Evolutionary conservation across 2,329 filamentous ascomycete genomes (phyloP), one percentile per base, ranked within the genome.

Genomic region (Calonectria leucothoes): DNA sequence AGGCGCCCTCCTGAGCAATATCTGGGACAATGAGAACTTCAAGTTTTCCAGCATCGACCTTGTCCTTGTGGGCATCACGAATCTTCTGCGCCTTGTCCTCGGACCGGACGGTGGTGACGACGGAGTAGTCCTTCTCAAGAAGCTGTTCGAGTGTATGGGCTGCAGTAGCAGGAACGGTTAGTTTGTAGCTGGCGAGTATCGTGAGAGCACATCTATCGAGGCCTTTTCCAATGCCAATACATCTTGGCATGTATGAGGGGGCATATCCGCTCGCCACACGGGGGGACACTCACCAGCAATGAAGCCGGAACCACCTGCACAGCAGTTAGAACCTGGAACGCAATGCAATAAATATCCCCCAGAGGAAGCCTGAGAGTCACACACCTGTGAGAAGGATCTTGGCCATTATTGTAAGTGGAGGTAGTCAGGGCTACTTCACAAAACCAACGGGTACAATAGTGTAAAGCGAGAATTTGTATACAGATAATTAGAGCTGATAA

Each of bases 1-100:
- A 98, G 71, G 95, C 95, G 69, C 89, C 89, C 52, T 91, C 89
- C 80, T 92, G 84, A 4, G 94, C 94, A 77, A 98, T 94, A 81
- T 98, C 95, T 23, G 93, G 91, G 29, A 97, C 94, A 77, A 97
- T 92, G 69, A 82, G 85, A 15, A 89, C 85, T 37, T 84, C 79
- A 23, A 92, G 87, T 37, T 85, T 84, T 17, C 86, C 85, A 71
- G 79, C 80, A 72, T 86, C 81, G 25, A 83, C 81, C 2, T 87
- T 84, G 80, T 74, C 72, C 8, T 71, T 73, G 59, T 90, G 86
- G 12, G 89, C 87, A 66, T 85, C 83, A 59, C 87, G 86, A 74
- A 92, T 88, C 77, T 86, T 86, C 55, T 85, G 77, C 23, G 89
- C 89, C 80, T 91, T 91, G 59, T 86, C 85, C 74, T 90, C 86